Percentiles rank a stretch among this genome's conserved stretches.
These are phyloP conservation scores for Colletotrichum sp. DNA, from an alignment of 2,329 filamentous ascomycete genomes.

Conservation along the genomic window DNA sequence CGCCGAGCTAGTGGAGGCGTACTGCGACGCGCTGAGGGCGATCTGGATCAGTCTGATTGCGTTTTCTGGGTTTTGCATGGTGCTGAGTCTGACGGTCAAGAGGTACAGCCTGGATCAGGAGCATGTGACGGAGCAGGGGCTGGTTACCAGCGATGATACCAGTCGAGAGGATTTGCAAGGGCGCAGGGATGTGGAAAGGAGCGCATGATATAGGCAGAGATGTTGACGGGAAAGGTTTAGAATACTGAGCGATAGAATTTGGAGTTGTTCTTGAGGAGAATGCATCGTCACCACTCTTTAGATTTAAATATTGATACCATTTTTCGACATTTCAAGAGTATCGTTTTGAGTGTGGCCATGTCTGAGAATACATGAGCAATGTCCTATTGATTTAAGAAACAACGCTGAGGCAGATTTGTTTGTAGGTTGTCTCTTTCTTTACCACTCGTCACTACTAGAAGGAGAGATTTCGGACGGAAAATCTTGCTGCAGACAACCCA, in stretches of 20 bases:
- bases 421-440: neutral
- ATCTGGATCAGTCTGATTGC: constrained; percentile 38
- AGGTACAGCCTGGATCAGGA: constrained; percentile 34
- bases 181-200: neutral
- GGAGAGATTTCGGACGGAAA: neutral
- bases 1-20: constrained; percentile 32
- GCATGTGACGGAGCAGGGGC: constrained; percentile 32
- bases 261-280: neutral
- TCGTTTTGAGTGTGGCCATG: neutral
- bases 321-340: neutral
- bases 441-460: neutral
- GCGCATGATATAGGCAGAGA: neutral
- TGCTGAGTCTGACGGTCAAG: constrained; percentile 35
- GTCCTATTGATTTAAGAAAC: neutral
- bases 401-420: neutral
- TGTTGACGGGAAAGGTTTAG: too few species aligned
- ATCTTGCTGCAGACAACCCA: neutral
- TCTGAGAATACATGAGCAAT: neutral
- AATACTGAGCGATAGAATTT: neutral
- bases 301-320: neutral
- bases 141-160: constrained; percentile 22
- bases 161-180: neutral
- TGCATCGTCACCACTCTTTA: neutral
- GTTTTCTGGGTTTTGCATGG: constrained; percentile 32
- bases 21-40: constrained; percentile 33